Conservation (phyloP, 306 rosid species). For the Lablab purpureus region DNA sequence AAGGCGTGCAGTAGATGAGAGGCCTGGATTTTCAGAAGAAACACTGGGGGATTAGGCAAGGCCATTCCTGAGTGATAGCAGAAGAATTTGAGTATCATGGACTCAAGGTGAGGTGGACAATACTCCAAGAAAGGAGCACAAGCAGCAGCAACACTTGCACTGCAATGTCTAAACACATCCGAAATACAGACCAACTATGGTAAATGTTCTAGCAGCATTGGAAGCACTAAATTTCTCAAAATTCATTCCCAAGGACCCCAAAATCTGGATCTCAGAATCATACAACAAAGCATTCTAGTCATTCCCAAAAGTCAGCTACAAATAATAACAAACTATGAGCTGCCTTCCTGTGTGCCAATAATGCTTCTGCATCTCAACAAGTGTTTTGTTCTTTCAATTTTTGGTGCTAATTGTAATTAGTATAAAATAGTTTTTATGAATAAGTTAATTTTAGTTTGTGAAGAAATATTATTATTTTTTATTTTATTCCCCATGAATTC, state of each 20-base stretch:
- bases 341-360: constrained; percentile 1
- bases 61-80: constrained; percentile 70
- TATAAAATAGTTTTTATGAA: too few species aligned
- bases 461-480: too few species aligned
- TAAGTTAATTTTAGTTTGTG: too few species aligned
- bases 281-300: constrained; percentile 51
- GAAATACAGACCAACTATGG: constrained; percentile 77
- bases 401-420: neutral
- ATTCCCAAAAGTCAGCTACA: constrained; percentile 45
- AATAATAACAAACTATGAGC: constrained; percentile 43
- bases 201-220: constrained; percentile 60
- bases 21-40: constrained; percentile 59
- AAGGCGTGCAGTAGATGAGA: constrained; percentile 63
- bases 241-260: constrained; percentile 51
- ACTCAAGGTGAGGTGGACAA: constrained; percentile 81
- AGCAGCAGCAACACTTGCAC: constrained; percentile 76
- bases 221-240: constrained; percentile 65
- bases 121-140: constrained; percentile 87
- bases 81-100: constrained; percentile 83
- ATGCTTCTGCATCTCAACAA: constrained; percentile 17
- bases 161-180: constrained; percentile 74
- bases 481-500: too few species aligned
- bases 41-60: constrained; percentile 88
- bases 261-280: constrained; percentile 42
- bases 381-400: constrained; percentile 18